Conservation (phyloP, 345 rosid species). For the Salix arbutifolia region DNA sequence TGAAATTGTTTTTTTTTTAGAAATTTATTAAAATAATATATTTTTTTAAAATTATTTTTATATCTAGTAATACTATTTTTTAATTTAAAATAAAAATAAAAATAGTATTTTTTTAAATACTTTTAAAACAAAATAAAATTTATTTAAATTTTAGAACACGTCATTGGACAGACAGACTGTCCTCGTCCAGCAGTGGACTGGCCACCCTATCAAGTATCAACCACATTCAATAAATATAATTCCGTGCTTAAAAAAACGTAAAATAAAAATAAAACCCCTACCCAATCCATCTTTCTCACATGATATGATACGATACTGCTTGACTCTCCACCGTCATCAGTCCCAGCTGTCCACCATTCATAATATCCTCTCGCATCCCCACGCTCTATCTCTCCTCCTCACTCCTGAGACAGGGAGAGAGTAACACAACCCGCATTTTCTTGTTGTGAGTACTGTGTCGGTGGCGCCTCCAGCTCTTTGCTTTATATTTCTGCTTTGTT, state of each 20-base stretch:
- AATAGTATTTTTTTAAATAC: no score
- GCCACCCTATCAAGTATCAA: conserved; percentile 17
- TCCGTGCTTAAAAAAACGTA: background rate
- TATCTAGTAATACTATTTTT: no score
- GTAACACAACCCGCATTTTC: background rate
- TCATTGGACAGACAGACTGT: conserved; percentile 17
- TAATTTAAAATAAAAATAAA: no score
- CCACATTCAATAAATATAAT: background rate
- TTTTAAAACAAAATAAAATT: no score
- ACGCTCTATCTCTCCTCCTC: background rate
- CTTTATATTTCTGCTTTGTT: background rate
- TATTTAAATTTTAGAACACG: no score
- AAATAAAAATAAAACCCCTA: background rate
- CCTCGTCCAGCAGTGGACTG: conserved; percentile 24
- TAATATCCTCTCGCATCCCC: background rate
- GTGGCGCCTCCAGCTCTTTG: background rate
- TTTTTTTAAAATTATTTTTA: no score
- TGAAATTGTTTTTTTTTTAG: no score
- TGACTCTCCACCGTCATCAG: conserved; percentile 10
- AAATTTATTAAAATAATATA: no score
- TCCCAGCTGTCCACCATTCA: background rate
- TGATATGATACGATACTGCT: background rate
- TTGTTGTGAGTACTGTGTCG: background rate
- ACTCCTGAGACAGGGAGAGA: background rate
- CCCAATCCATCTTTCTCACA: background rate